Base-by-base conservation (phyloP, 2,329 filamentous ascomycete species). In the Tolypocladium album region DNA sequence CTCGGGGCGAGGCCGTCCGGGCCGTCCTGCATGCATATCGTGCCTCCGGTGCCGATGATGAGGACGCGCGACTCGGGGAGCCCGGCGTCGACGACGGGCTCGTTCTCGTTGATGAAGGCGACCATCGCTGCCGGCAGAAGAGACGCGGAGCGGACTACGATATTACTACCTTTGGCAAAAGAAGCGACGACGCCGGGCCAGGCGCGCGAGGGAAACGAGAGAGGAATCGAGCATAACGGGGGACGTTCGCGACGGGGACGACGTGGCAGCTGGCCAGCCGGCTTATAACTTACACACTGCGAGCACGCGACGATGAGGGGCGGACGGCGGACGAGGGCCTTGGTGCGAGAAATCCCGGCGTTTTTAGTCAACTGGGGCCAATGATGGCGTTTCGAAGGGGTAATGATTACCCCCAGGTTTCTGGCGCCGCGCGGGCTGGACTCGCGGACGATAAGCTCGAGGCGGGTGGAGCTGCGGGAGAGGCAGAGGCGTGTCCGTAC, bases 21-120 rank as follows among this genome's bases (percentile, higher is more conserved):
- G 12, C 90, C 91, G 59, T 86, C 87, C 70, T 88, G 86, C 92
- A 97, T 96, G 76, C 91, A 96, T 68, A 96, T 96, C 8, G 88
- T 92, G 53, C 88, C 89, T 62, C 90, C 92, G 15, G 92, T 96
- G 78, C 95, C 93, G 73, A 96, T 90, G 68, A 96, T 88, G 64
- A 97, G 80, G 15, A 97, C 89, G 61, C 89, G 82, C 31, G 90
- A 90, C 72, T 95, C 90, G 13, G 88, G 88, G 61, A 79, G 79
- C 11, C 69, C 73, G 56, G 65, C 60, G 43, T 64, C 59, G 61
- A 66, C 55, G 50, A 53, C 31, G 20, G 50, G 50, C 43, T 61
- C 34, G 59, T 38, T 11, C 36, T 60, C 58, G 43, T 36, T 24
- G 27, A 39, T 40, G 22, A 58, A 53, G 58, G 27, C 45, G 42